A percentile compares a stretch with the other conserved stretches of the same genome.
These are phyloP conservation scores for Dendrobium nobile DNA, from an alignment of 106 monocot genomes.

Conservation along the genomic window DNA sequence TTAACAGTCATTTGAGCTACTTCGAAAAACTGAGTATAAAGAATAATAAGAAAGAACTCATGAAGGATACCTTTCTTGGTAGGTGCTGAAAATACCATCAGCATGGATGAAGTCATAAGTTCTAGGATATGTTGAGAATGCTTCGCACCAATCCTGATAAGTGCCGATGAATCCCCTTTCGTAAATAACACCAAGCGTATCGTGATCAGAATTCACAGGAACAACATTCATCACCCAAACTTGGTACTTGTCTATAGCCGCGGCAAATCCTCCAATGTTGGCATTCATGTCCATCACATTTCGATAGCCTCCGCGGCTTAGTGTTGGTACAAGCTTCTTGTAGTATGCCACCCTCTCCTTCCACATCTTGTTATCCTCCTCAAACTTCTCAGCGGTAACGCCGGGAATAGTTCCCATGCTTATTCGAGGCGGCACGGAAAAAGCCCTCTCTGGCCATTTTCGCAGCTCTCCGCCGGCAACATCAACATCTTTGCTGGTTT, in stretches of 20 bases:
- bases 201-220: slow-evolving; percentile 5
- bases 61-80: slow-evolving; percentile 30
- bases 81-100: slow-evolving; percentile 32
- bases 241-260: slow-evolving; percentile 25
- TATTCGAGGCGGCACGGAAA: slow-evolving; percentile 36
- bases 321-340: slow-evolving; percentile 23
- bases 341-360: slow-evolving; percentile 23
- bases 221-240: slow-evolving; percentile 66
- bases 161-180: slow-evolving; percentile 55
- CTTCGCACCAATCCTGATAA: slow-evolving; percentile 58
- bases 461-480: slow-evolving; percentile 30
- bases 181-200: slow-evolving; percentile 39
- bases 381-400: slow-evolving; percentile 19
- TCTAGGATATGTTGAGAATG: slow-evolving; percentile 50
- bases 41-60: background rate
- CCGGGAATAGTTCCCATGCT: slow-evolving; percentile 17
- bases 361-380: slow-evolving; percentile 39
- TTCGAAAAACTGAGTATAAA: too few relatives aligned
- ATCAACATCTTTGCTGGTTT: slow-evolving; percentile 15
- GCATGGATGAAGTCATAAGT: slow-evolving; percentile 58
- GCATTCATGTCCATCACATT: slow-evolving; percentile 66
- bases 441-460: slow-evolving; percentile 37
- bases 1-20: too few relatives aligned
- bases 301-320: slow-evolving; percentile 24
- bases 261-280: slow-evolving; percentile 46